phyloP scores from a whole-genome alignment of 2,329 filamentous ascomycete genomes.

The Calonectria hongkongensis region DNA sequence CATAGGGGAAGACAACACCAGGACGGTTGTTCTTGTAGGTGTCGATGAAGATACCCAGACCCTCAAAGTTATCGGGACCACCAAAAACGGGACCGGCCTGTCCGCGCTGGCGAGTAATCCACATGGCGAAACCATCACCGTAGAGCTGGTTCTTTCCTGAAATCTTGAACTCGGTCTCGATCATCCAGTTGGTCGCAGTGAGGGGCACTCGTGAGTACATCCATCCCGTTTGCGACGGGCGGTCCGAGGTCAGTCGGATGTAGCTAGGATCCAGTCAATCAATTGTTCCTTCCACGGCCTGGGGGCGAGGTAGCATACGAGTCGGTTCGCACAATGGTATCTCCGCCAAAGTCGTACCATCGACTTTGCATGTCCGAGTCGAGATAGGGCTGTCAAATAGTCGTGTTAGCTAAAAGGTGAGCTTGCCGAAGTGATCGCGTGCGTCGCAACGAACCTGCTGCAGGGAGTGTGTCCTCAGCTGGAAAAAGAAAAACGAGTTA shows the following conservation, averaged over 20 bases:
- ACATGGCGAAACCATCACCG: conserved; percentile 97
- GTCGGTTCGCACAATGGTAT: conserved; percentile 87
- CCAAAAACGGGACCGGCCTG: conserved; percentile 91
- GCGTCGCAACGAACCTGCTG: conserved; percentile 77
- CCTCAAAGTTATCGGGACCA: conserved; percentile 90
- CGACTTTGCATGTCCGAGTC: conserved; percentile 98
- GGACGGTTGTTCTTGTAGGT: conserved; percentile 99
- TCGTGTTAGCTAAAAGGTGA: conserved; percentile 48
- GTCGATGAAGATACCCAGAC: conserved; percentile 95
- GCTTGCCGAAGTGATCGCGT: conserved; percentile 46
- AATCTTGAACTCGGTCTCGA: conserved; percentile 96
- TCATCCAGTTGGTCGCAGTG: conserved; percentile 99
- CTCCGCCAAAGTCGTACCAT: conserved; percentile 99
- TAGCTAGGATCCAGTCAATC: conserved; percentile 75
- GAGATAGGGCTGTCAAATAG: conserved; percentile 84
- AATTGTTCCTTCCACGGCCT: conserved; percentile 39
- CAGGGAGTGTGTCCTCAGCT: conserved; percentile 93
- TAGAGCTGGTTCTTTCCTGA: conserved; percentile 92
- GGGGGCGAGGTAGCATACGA: conserved; percentile 69
- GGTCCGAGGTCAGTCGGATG: conserved; percentile 93
- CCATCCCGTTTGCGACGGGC: conserved; percentile 93
- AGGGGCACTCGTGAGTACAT: conserved; percentile 94
- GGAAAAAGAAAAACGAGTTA: conserved; percentile 50
- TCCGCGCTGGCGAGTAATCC: conserved; percentile 95
- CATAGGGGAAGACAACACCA: conserved; percentile 95